These are phyloP conservation scores for Lactarius deliciosus DNA, from an alignment of 768 basidiomycete species.

Conservation along the genomic window DNA sequence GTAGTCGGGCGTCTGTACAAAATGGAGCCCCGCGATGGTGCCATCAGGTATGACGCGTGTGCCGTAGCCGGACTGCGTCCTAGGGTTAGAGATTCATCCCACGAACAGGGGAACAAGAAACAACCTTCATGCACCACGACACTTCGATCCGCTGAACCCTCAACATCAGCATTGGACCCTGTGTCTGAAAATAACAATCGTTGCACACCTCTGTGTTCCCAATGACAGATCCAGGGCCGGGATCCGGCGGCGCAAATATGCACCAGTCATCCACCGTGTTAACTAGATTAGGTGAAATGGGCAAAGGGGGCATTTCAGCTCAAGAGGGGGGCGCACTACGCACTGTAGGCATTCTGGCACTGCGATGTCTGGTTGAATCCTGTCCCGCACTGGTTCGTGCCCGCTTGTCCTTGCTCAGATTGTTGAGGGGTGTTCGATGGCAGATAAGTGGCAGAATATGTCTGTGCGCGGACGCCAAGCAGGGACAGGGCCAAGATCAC, in stretches of 20 bases:
- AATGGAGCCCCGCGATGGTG: constrained; percentile 63
- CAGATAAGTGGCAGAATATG: constrained; percentile 49
- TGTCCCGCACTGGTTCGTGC: constrained; percentile 66
- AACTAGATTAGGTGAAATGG: constrained; percentile 37
- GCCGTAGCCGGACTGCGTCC: constrained; percentile 52
- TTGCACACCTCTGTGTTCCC: constrained; percentile 58
- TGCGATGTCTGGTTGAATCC: constrained; percentile 51
- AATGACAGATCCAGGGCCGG: constrained; percentile 52
- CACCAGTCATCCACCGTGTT: constrained; percentile 63
- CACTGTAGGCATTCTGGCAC: constrained; percentile 68
- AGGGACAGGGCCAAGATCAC: constrained; percentile 21
- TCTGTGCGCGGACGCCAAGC: constrained; percentile 33
- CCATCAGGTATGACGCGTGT: constrained; percentile 71
- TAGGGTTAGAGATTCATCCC: neutral
- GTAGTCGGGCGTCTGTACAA: constrained; percentile 71
- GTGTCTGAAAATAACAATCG: neutral
- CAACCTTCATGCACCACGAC: constrained; percentile 51
- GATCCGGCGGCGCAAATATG: constrained; percentile 50
- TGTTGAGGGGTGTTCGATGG: constrained; percentile 49
- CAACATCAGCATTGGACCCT: constrained; percentile 38
- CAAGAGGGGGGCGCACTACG: constrained; percentile 29
- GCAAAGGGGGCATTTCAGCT: neutral
- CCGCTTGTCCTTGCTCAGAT: constrained; percentile 58
- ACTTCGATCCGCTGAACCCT: constrained; percentile 48
- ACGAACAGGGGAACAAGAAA: neutral